These are phyloP conservation scores for Fusarium metavorans DNA, from an alignment of 2,329 filamentous ascomycete species.

Conservation along the genomic window DNA sequence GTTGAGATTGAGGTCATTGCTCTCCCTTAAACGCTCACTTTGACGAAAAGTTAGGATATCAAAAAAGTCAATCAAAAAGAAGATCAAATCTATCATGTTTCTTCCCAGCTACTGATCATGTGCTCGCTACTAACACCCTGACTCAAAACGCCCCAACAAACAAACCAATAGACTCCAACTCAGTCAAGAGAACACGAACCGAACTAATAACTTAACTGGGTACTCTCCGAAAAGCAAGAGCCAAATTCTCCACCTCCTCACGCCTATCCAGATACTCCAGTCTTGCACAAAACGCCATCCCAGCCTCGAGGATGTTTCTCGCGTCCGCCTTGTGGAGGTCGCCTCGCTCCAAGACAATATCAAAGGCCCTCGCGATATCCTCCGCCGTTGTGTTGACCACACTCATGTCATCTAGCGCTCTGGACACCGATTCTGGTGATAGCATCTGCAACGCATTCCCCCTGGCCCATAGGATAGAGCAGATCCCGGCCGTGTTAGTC, in stretches of 20 bases:
- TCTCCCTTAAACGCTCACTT: slow-evolving; percentile 60
- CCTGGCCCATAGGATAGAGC: slow-evolving; percentile 11
- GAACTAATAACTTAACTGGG: neutral
- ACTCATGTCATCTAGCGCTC: neutral
- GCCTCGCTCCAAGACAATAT: neutral
- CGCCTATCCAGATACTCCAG: neutral
- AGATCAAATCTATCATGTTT: neutral
- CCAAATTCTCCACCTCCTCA: neutral
- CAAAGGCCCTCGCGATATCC: neutral
- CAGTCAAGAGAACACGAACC: neutral
- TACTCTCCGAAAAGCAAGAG: neutral
- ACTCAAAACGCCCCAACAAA: neutral
- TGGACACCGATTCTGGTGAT: neutral
- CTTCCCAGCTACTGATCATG: neutral
- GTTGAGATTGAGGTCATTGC: slow-evolving; percentile 94
- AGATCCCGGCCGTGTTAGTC: slow-evolving; percentile 4
- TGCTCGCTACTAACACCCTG: neutral
- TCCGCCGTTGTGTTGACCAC: neutral
- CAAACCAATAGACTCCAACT: neutral
- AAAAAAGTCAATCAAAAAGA: slow-evolving; percentile 5
- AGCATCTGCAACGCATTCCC: slow-evolving; percentile 7
- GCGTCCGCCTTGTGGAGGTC: neutral
- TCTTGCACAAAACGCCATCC: neutral
- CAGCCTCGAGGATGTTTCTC: neutral
- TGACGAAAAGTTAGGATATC: neutral